A percentile compares a stretch with the other conserved stretches of the same genome.
Conservation (phyloP, 345 rosid genomes). For the Arabis hirsuta region DNA sequence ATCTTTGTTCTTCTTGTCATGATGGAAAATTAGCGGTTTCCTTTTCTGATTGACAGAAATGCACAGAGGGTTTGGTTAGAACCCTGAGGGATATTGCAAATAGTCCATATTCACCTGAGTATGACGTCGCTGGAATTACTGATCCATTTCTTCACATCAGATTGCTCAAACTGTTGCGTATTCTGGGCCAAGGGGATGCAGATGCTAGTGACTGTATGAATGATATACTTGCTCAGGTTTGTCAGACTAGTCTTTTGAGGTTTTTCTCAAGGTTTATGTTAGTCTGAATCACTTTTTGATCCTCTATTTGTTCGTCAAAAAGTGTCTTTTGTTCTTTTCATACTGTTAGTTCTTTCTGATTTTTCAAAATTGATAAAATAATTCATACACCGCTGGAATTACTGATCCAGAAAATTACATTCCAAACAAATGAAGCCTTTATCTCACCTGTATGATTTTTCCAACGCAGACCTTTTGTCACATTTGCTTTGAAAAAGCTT, state of each 20-base stretch:
- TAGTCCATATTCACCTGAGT: constrained; percentile 96
- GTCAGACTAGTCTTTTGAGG: constrained; percentile 34
- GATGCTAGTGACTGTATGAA: constrained; percentile 97
- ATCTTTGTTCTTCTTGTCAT: constrained; percentile 20
- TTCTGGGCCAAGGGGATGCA: constrained; percentile 90
- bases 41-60: constrained; percentile 59
- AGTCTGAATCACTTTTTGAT: constrained; percentile 19
- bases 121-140: constrained; percentile 90
- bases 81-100: constrained; percentile 82
- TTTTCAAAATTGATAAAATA: not conserved
- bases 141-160: constrained; percentile 98
- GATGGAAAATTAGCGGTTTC: constrained; percentile 19
- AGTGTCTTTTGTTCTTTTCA: not conserved
- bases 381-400: not conserved
- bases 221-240: constrained; percentile 98
- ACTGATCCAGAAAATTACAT: constrained; percentile 2
- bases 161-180: constrained; percentile 83
- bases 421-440: constrained; percentile 17
- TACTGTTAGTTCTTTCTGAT: constrained; percentile 1
- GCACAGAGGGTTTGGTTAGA: constrained; percentile 84
- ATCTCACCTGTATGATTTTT: constrained; percentile 17
- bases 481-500: constrained; percentile 7
- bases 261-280: constrained; percentile 19
- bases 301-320: constrained; percentile 1
- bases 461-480: not conserved